A percentile compares a stretch with the other conserved stretches of the same genome.
These are phyloP conservation scores for Murraya paniculata DNA, from an alignment of 345 rosid species.

Conservation along the genomic window DNA sequence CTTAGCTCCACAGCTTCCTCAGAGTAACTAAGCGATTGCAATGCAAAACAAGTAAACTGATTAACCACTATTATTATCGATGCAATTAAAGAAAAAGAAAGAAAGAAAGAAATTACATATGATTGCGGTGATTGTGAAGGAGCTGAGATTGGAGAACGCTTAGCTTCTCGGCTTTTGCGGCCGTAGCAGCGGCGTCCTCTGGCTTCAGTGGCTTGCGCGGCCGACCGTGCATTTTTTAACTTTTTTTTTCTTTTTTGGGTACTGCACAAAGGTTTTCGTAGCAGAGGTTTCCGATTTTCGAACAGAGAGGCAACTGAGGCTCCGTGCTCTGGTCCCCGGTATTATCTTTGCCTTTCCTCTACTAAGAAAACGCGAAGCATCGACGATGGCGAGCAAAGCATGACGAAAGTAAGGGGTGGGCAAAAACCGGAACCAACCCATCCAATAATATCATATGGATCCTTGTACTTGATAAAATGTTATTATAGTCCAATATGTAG, in stretches of 20 bases:
- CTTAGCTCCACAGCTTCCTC: conserved; percentile 76
- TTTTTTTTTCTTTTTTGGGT: too few relatives aligned
- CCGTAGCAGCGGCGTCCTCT: conserved; percentile 61
- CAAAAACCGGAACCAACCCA: too few relatives aligned
- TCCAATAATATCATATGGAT: too few relatives aligned
- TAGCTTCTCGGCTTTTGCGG: conserved; percentile 71
- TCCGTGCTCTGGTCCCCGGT: too few relatives aligned
- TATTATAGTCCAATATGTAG: too few relatives aligned
- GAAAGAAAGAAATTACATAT: conserved; percentile 44
- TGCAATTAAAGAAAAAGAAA: background rate
- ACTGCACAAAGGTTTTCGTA: background rate
- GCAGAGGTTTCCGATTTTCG: background rate
- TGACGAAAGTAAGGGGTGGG: too few relatives aligned
- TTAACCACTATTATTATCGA: too few relatives aligned
- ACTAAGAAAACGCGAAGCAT: too few relatives aligned
- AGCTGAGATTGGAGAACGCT: conserved; percentile 65
- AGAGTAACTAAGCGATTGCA: conserved; percentile 47
- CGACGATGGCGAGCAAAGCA: too few relatives aligned
- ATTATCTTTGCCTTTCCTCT: too few relatives aligned
- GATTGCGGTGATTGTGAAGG: conserved; percentile 56
- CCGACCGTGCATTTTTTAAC: conserved; percentile 72
- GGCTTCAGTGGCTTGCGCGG: conserved; percentile 64
- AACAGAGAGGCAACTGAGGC: background rate
- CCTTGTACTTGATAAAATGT: too few relatives aligned
- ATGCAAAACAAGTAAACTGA: too few relatives aligned